Percentiles rank a stretch among this genome's conserved stretches.
Conservation (phyloP, 768 basidiomycete species). For the Xerocomellus dryophilus region DNA sequence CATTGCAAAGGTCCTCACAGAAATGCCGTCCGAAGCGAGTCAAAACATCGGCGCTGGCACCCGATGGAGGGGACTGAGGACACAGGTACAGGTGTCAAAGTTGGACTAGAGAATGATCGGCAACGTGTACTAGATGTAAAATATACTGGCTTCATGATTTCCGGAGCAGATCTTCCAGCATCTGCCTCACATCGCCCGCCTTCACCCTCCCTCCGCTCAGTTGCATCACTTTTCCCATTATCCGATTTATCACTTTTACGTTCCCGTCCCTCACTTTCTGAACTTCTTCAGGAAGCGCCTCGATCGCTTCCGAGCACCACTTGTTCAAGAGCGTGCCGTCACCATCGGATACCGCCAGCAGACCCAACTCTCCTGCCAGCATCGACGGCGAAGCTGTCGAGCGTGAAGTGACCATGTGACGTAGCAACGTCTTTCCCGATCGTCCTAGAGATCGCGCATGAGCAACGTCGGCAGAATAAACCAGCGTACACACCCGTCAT, state of each 20-base stretch:
- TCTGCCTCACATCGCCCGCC: conserved; percentile 53
- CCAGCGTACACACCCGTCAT: conserved; percentile 58
- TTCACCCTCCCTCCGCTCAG: conserved; percentile 75
- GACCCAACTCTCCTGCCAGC: conserved; percentile 49
- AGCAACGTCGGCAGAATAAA: background rate
- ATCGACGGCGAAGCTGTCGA: conserved; percentile 36
- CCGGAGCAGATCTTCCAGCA: conserved; percentile 47
- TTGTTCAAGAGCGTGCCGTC: conserved; percentile 41
- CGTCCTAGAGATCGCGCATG: conserved; percentile 48
- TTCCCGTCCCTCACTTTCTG: conserved; percentile 66
- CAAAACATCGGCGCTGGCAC: conserved; percentile 69
- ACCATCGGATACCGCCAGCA: conserved; percentile 40
- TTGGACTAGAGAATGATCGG: conserved; percentile 5
- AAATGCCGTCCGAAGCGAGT: conserved; percentile 54
- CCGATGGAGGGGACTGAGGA: conserved; percentile 78
- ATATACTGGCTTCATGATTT: background rate
- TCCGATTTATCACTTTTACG: conserved; percentile 62
- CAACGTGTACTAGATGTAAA: background rate
- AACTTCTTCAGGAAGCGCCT: conserved; percentile 62
- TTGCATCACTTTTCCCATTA: conserved; percentile 65
- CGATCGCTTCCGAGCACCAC: conserved; percentile 65
- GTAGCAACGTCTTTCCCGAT: conserved; percentile 74
- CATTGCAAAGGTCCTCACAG: conserved; percentile 68
- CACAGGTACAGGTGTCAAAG: conserved; percentile 8
- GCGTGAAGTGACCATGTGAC: conserved; percentile 55